These are phyloP conservation scores for Russula sp. DNA, from an alignment of 768 basidiomycete species.

Conservation along the genomic window DNA sequence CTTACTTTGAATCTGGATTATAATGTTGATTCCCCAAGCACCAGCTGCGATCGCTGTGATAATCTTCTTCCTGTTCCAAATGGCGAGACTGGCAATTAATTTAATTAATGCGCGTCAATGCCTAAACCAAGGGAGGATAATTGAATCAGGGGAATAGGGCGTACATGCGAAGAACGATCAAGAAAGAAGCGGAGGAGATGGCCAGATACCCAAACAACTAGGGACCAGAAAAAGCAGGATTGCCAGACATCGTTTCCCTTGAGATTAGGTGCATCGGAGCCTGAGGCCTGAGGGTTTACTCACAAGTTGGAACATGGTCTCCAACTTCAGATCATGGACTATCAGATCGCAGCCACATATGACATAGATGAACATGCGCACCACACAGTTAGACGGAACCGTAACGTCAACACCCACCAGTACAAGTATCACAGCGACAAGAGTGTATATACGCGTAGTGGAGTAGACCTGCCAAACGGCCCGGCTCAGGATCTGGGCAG, in stretches of 20 bases:
- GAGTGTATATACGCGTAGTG: neutral
- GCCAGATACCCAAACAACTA: neutral
- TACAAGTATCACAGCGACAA: neutral
- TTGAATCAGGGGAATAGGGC: no score
- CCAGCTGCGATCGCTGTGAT: no score
- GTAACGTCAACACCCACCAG: neutral
- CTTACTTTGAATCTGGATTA: no score
- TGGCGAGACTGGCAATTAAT: neutral
- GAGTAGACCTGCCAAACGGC: slow-evolving; percentile 1
- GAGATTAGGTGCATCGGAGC: neutral
- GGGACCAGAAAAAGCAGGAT: no score
- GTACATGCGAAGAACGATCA: neutral
- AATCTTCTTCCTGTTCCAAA: neutral
- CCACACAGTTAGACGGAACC: neutral
- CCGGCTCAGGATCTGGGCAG: neutral
- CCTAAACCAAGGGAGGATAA: no score
- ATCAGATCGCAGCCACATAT: neutral
- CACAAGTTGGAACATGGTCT: neutral
- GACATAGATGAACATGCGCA: neutral
- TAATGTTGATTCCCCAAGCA: no score
- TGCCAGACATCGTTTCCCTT: neutral
- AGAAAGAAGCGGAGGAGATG: neutral
- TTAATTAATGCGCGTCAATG: no score
- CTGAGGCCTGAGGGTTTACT: no score
- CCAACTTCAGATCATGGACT: neutral